Percentiles rank a stretch among this genome's conserved stretches.
Evolutionary conservation across 768 basidiomycete genomes (phyloP).

Genomic region (Termitomyces sp.): DNA sequence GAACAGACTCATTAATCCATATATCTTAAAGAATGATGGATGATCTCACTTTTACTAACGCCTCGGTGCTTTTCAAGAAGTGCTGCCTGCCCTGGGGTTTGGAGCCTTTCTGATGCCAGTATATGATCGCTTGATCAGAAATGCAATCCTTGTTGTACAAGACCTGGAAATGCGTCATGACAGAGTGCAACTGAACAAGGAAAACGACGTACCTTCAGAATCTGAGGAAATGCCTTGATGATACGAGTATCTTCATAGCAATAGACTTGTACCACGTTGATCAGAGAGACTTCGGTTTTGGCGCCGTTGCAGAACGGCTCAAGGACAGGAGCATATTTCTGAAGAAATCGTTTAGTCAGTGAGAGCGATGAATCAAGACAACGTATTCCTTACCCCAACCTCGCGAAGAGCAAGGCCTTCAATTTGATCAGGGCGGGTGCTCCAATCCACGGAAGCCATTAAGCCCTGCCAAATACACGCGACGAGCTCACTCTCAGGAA

Average conservation of each 20-base stretch:
- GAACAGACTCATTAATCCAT: neutral
- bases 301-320: constrained; percentile 87
- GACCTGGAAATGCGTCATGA: constrained; percentile 43
- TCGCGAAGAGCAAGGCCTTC: constrained; percentile 85
- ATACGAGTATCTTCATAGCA: constrained; percentile 96
- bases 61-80: constrained; percentile 84
- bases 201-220: constrained; percentile 66
- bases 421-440: constrained; percentile 85
- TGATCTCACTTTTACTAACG: constrained; percentile 76
- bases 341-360: constrained; percentile 2
- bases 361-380: neutral
- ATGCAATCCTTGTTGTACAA: constrained; percentile 95
- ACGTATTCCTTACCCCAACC: constrained; percentile 58
- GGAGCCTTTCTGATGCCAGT: constrained; percentile 97
- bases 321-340: constrained; percentile 83
- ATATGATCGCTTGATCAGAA: constrained; percentile 94
- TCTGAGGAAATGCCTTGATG: constrained; percentile 92
- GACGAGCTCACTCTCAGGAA: constrained; percentile 81
- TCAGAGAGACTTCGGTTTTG: constrained; percentile 89
- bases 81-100: constrained; percentile 94
- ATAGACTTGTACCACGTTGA: constrained; percentile 93
- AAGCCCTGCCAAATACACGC: constrained; percentile 91
- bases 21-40: neutral
- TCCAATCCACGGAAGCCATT: constrained; percentile 85
- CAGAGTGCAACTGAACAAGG: neutral